phyloP scores from a whole-genome alignment of 179 eudicot genomes.

The Patellifolia procumbens region DNA sequence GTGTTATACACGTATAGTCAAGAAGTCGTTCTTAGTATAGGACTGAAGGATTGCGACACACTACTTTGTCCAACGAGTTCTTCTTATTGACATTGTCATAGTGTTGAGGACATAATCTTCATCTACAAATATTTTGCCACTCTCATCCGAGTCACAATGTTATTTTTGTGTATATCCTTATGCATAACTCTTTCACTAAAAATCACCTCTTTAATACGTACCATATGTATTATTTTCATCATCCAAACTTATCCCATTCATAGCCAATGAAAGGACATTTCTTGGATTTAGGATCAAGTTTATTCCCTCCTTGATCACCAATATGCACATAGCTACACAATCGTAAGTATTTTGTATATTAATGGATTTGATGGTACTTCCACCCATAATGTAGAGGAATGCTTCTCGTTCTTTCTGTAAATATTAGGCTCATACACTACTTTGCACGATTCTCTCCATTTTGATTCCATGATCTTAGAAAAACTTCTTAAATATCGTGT shows the following conservation, averaged over 20 bases:
- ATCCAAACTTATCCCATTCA: conserved; percentile 24
- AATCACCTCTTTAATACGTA: conserved; percentile 22
- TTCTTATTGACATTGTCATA: not conserved
- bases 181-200: conserved; percentile 14
- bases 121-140: not conserved
- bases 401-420: not conserved
- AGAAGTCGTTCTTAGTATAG: not conserved
- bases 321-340: too few species aligned
- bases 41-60: not conserved
- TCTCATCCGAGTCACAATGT: not conserved
- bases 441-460: not conserved
- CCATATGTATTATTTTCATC: conserved; percentile 14
- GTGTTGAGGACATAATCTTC: not conserved
- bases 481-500: not conserved
- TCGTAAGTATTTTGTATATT: too few species aligned
- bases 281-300: too few species aligned
- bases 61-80: not conserved
- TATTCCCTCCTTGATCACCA: too few species aligned
- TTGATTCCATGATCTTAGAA: not conserved
- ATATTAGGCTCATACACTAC: conserved; percentile 9
- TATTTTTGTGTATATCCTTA: not conserved
- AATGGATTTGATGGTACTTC: not conserved
- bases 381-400: not conserved
- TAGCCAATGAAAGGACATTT: conserved; percentile 21
- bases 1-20: not conserved